Conservation (phyloP, 192 early-diverging fungal species). For the Phycomyces blakesleeanus region DNA sequence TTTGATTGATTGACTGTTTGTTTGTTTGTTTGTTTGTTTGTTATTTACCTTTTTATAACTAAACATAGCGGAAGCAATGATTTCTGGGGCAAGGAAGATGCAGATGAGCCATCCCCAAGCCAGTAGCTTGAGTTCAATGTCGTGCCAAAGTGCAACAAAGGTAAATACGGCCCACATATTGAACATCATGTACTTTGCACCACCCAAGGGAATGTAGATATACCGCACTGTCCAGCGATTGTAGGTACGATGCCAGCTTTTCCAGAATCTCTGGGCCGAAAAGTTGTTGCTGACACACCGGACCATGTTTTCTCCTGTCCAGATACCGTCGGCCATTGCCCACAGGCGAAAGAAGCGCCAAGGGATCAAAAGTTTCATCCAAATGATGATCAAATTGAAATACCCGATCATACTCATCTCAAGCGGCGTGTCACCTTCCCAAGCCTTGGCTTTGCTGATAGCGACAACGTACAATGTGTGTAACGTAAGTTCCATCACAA, state of each 20-base stretch:
- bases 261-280: conserved; percentile 88
- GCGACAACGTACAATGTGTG: conserved; percentile 88
- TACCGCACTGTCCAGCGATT: conserved; percentile 77
- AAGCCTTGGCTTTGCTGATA: conserved; percentile 79
- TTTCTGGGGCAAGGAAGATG: conserved; percentile 82
- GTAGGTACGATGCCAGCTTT: conserved; percentile 90
- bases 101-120: conserved; percentile 90
- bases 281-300: conserved; percentile 96
- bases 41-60: conserved; percentile 40
- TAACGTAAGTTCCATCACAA: conserved; percentile 85
- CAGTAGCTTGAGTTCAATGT: conserved; percentile 75
- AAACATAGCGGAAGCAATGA: conserved; percentile 55
- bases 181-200: conserved; percentile 56
- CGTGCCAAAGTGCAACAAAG: conserved; percentile 97
- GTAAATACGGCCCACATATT: conserved; percentile 87
- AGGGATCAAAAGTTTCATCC: conserved; percentile 91
- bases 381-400: conserved; percentile 85
- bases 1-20: background rate
- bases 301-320: conserved; percentile 88
- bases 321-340: conserved; percentile 86
- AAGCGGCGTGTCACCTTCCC: conserved; percentile 68
- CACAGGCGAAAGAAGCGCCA: conserved; percentile 97
- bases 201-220: conserved; percentile 85
- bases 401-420: conserved; percentile 85
- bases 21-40: background rate